Evolutionary conservation across 768 basidiomycete genomes (phyloP), one percentile per base, ranked within the genome.

Genomic region (Pleurotus tuber-regium): DNA sequence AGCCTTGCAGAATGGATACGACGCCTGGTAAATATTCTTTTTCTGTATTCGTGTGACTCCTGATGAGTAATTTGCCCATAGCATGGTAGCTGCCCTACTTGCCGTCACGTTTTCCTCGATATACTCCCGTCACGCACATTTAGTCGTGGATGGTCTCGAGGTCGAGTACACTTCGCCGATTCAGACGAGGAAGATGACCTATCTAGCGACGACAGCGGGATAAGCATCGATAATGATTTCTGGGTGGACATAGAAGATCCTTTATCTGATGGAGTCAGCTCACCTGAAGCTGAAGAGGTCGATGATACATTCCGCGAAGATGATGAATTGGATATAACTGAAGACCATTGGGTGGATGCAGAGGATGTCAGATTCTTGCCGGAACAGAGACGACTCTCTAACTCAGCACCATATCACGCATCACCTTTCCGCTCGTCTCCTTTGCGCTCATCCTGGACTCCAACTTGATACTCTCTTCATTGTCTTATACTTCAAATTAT

Each of bases 51-150:
- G 18, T 19, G 41, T 7, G 30, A n/a, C 11, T 23, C 30, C 38
- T 46, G 50, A 38, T 33, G 54, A 11, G 19, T 19, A 36, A 40
- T 11, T 29, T 24, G 50, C n/a, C n/a, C 61, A 3, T 54, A 86
- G 84, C 86, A 87, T 58, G 86, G 86, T 10, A 86, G 72, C 57
- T 89, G 87, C 57, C 86, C 86, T 12, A 78, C 84, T 3, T 89
- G 86, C 62, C 71, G 86, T 25, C 69, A 80, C 52, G 63, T 68
- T 4, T 87, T 87, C 64, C 66, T 84, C 31, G 76, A 82, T 46
- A 73, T 85, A 31, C 67, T 63, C 3, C 75, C 76, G 1, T 69
- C 70, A 1, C 69, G 75, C 1, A 77, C 81, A 26, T 76, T 77
- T 9, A 85, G 85, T 57, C 74, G 77, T 61, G 86, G 84, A 59